A percentile compares a stretch with the other conserved stretches of the same genome.
phyloP scores from a whole-genome alignment of 352 stramenopile genomes.

The Globisporangium canariense region DNA sequence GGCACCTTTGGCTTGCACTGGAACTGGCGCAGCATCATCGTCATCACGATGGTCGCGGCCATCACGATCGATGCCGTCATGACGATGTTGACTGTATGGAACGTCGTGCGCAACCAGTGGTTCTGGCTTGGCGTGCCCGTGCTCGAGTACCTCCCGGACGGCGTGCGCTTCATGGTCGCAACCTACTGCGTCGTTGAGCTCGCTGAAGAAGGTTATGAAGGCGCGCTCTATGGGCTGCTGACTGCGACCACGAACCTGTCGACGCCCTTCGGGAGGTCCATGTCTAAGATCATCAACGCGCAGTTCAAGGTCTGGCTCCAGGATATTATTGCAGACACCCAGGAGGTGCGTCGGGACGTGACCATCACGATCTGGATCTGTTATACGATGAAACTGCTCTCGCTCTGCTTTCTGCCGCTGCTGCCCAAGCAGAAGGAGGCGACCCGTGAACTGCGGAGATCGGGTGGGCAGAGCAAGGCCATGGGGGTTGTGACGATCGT shows the following conservation, averaged over 20 bases:
- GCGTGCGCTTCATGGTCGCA: conserved; percentile 49
- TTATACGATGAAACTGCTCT: conserved; percentile 53
- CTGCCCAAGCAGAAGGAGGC: conserved; percentile 39
- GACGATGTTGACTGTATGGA: conserved; percentile 53
- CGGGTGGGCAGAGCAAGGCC: conserved; percentile 37
- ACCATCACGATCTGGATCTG: conserved; percentile 54
- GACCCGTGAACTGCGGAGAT: conserved; percentile 31
- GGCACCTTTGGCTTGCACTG: conserved; percentile 42
- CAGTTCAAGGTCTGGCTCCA: conserved; percentile 51
- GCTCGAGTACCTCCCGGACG: conserved; percentile 46
- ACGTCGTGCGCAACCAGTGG: conserved; percentile 52
- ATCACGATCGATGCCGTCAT: conserved; percentile 42
- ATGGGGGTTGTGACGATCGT: conserved; percentile 34
- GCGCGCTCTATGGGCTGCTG: conserved; percentile 48
- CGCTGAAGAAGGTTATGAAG: conserved; percentile 49
- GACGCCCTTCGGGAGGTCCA: conserved; percentile 38
- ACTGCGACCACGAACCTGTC: conserved; percentile 50
- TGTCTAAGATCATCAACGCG: conserved; percentile 55
- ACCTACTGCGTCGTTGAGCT: conserved; percentile 62
- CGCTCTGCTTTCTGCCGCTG: conserved; percentile 42
- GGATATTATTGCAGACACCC: conserved; percentile 43
- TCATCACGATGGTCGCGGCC: conserved; percentile 34
- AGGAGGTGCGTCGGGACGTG: conserved; percentile 46
- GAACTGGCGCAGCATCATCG: conserved; percentile 55
- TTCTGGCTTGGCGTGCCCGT: conserved; percentile 60